Base-by-base conservation (phyloP, 2,329 filamentous ascomycete species). In the Zasmidium cellare region DNA sequence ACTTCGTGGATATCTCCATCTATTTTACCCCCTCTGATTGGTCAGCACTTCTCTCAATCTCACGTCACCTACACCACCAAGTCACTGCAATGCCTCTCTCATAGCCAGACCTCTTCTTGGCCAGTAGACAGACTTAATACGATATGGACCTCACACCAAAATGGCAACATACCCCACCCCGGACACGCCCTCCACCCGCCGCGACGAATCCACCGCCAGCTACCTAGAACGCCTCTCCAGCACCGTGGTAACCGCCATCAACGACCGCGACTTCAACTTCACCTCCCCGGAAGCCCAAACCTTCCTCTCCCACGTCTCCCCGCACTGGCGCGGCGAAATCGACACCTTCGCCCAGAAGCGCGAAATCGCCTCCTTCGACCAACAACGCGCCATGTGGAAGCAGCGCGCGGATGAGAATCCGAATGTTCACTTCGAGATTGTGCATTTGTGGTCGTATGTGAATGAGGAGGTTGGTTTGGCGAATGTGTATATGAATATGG, bases 231-330 rank as follows among this genome's bases (percentile, higher is more conserved):
- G 53, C 20, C 20, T 56, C 3, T 49, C 53, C 24, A n/a, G 19
- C 19, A 31, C n/a, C 11, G 31, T 38, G 6, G 53, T 46, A 3
- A 41, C 16, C 20, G 53, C 54, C 22, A 38, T 51, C 28, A 51
- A 56, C 47, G 54, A 38, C 12, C 46, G 47, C 47, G 46, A 56
- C 31, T 45, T 41, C 24, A 24, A 23, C 54, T 51, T 56, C 31
- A 25, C 46, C 25, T 28, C 46, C 20, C 1, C n/a, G 1, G 46
- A 46, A 6, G 53, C 53, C 5, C 45, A 47, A 49, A 19, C 35
- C 19, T 22, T 49, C 18, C 24, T 56, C 12, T 12, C 54, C 14
- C 47, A 51, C 28, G 24, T 56, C 23, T 47, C 47, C 16, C 22
- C 54, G 31, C 18, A 35, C 7, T 51, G 54, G 54, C 19, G 22